Evolutionary conservation across 1,284 basidiomycete genomes (phyloP).

Genomic region (Earliella scabrosa): DNA sequence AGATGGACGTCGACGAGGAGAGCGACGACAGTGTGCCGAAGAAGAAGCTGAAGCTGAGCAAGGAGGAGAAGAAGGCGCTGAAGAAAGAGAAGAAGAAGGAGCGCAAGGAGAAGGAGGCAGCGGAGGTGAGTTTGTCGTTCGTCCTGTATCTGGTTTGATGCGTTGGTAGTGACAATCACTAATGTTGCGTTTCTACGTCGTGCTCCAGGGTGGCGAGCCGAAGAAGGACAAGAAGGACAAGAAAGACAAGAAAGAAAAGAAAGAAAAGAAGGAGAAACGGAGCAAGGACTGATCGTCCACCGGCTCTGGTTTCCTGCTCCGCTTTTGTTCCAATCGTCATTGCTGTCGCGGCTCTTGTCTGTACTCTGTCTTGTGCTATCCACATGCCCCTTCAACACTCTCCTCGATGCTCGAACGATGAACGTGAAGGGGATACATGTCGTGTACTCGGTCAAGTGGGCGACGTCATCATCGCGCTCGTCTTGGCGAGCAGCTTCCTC

Average conservation of each 20-base stretch:
- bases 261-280: constrained; percentile 51
- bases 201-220: constrained; percentile 35
- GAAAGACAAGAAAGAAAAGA: constrained; percentile 32
- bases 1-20: constrained; percentile 55
- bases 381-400: neutral
- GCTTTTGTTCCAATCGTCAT: neutral
- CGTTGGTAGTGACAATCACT: too few relatives aligned
- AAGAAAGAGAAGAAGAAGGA: constrained; percentile 78
- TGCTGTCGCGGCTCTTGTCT: constrained; percentile 11
- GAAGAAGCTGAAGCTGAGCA: constrained; percentile 78
- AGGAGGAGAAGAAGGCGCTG: constrained; percentile 51
- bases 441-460: too few relatives aligned
- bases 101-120: constrained; percentile 50
- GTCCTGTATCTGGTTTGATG: too few relatives aligned
- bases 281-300: constrained; percentile 42
- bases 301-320: constrained; percentile 8
- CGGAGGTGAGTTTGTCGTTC: constrained; percentile 35
- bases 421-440: too few relatives aligned
- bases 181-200: too few relatives aligned
- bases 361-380: constrained; percentile 25
- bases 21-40: constrained; percentile 49
- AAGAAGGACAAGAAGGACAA: constrained; percentile 34
- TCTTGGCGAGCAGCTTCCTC: too few relatives aligned
- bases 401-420: too few relatives aligned
- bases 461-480: too few relatives aligned